Conservation (phyloP, 495 filamentous ascomycete species). For the Chaetomium fimeti region DNA sequence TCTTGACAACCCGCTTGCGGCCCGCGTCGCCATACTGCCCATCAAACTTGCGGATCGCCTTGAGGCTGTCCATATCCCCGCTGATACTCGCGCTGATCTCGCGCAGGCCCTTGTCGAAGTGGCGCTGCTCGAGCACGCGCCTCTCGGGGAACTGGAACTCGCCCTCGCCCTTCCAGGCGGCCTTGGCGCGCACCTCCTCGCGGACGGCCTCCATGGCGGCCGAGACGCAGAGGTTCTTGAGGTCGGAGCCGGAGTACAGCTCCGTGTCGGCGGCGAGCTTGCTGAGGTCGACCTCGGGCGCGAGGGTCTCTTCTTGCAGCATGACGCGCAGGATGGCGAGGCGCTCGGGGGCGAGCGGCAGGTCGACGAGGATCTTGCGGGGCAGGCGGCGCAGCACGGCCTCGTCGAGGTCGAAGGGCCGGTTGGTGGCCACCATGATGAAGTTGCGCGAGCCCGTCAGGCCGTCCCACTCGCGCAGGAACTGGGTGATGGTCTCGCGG, state of each 20-base stretch:
- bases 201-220: constrained; percentile 86
- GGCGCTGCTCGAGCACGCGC: constrained; percentile 61
- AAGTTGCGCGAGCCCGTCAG: constrained; percentile 69
- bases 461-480: constrained; percentile 96
- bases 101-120: constrained; percentile 82
- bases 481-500: constrained; percentile 95
- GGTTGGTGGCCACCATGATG: constrained; percentile 98
- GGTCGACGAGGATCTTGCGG: constrained; percentile 78
- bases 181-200: constrained; percentile 60
- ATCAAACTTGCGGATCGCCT: constrained; percentile 90
- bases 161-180: constrained; percentile 44
- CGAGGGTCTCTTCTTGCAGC: constrained; percentile 72
- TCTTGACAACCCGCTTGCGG: constrained; percentile 62
- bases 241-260: constrained; percentile 93
- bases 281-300: constrained; percentile 64
- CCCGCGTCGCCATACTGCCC: constrained; percentile 93
- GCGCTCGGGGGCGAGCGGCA: constrained; percentile 76
- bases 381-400: constrained; percentile 85
- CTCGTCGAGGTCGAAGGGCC: constrained; percentile 93
- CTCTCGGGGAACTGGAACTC: constrained; percentile 63
- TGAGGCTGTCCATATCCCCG: constrained; percentile 87
- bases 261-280: constrained; percentile 73
- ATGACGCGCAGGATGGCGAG: constrained; percentile 80
- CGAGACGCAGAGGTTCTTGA: constrained; percentile 90
- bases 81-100: constrained; percentile 92